A percentile compares a stretch with the other conserved stretches of the same genome.
Evolutionary conservation across 805 yeast species (phyloP).

Genomic region (Saccharomycopsis schoenii): DNA sequence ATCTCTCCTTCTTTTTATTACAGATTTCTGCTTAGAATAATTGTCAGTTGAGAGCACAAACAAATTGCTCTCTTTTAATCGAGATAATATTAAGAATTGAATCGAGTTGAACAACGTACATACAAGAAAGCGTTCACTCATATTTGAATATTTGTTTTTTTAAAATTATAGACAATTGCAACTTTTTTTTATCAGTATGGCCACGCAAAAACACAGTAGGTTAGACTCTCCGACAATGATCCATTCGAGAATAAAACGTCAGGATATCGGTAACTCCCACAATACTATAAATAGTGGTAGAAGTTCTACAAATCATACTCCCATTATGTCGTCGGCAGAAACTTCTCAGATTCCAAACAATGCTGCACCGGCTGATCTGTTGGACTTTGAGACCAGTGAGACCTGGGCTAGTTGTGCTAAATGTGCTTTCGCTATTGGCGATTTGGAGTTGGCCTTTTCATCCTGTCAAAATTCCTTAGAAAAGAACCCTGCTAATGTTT

Average conservation of each 20-base stretch:
- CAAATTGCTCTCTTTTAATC: too few relatives aligned
- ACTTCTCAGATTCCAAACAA: neutral
- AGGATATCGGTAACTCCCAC: conserved; percentile 8
- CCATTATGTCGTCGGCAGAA: neutral
- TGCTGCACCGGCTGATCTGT: neutral
- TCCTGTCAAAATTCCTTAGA: conserved; percentile 35
- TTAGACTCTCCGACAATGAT: conserved; percentile 11
- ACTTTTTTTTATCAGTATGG: neutral
- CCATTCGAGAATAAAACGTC: conserved; percentile 14
- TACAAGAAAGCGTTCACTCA: too few relatives aligned
- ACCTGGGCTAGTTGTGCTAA: conserved; percentile 18
- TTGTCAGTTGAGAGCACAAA: too few relatives aligned
- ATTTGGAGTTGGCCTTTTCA: conserved; percentile 30
- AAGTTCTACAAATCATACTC: neutral
- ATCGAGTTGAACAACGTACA: too few relatives aligned
- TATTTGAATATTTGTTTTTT: too few relatives aligned
- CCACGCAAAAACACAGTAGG: conserved; percentile 11
- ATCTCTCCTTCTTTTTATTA: too few relatives aligned
- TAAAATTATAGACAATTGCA: too few relatives aligned
- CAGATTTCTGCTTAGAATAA: too few relatives aligned
- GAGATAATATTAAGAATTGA: too few relatives aligned
- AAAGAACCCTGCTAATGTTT: conserved; percentile 31
- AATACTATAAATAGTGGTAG: neutral
- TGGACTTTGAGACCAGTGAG: conserved; percentile 13
- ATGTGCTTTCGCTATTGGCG: conserved; percentile 14